Base-by-base conservation (phyloP, 768 basidiomycete species). In the Psilocybe azurescens region DNA sequence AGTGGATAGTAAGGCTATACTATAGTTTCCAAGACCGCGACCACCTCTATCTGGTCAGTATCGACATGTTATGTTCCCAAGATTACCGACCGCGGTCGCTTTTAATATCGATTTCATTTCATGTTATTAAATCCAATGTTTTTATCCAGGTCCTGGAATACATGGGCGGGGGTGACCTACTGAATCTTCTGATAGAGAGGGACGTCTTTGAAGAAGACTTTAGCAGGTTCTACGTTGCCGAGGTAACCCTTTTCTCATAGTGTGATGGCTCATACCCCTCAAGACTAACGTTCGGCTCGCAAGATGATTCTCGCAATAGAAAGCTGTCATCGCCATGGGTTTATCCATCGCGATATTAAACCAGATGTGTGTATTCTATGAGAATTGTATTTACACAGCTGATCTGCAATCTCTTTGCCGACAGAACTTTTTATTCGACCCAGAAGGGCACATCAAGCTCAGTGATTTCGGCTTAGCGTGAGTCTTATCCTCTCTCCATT, bases 331-430 rank as follows among this genome's bases (percentile, higher is more conserved):
- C 90, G 89, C 73, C 89, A 93, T 69, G 96, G 96, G 9, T 99
- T 96, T 78, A 97, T 99, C 70, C 97, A 99, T 79, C 87, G 97
- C 63, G 97, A 99, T 79, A 96, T 98, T 78, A 96, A 97, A 77
- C 93, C 95, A 69, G 93, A 96, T 77, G 91, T 93, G 74, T 73
- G 87, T 77, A 39, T 60, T 53, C 70, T 62, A 62, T 62, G 38
- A 39, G 65, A 51, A 62, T 24, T 62, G 61, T 66, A 61, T 65
- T 58, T 48, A 53, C 59, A 65, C 41, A 61, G 50, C 55, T 59
- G 44, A 58, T 70, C 53, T 44, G 51, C 47, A 44, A 57, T 55
- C 36, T 64, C 58, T 66, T 62, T 62, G 58, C 63, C 60, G 58
- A 59, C 73, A 95, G 93, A 98, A 99, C 75, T 99, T 98, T 80